Conservation (phyloP, 352 stramenopile species). For the Phytophthora constricta region DNA sequence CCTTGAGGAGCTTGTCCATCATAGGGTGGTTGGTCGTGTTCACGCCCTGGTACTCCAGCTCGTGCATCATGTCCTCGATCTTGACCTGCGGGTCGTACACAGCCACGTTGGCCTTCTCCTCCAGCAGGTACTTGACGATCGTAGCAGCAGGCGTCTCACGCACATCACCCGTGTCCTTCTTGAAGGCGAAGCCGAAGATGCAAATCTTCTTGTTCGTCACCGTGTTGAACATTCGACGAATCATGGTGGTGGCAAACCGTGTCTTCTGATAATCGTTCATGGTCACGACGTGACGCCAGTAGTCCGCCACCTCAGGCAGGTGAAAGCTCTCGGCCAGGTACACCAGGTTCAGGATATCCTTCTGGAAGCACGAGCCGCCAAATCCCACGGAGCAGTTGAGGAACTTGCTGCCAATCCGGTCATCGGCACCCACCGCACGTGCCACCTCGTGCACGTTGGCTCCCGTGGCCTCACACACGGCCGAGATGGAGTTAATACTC, state of each 20-base stretch:
- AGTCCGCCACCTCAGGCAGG: conserved; percentile 97
- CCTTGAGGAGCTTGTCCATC: conserved; percentile 83
- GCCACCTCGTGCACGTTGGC: conserved; percentile 99
- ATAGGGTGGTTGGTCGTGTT: conserved; percentile 90
- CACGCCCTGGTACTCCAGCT: conserved; percentile 90
- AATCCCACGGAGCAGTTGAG: conserved; percentile 99
- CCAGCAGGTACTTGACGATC: conserved; percentile 96
- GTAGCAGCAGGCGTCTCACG: conserved; percentile 98
- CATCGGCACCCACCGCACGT: conserved; percentile 96
- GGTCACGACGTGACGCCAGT: conserved; percentile 98
- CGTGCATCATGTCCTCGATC: conserved; percentile 92
- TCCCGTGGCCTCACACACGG: conserved; percentile 98
- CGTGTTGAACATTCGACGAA: conserved; percentile 99
- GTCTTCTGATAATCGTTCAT: conserved; percentile 99
- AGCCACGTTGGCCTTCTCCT: conserved; percentile 95
- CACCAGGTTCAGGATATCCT: conserved; percentile 99
- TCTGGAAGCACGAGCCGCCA: conserved; percentile 81
- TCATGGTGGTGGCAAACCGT: conserved; percentile 98
- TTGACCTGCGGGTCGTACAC: conserved; percentile 99
- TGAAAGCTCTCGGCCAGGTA: conserved; percentile 99
- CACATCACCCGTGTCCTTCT: conserved; percentile 99
- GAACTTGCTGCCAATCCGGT: conserved; percentile 98
- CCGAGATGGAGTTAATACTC: conserved; percentile 99
- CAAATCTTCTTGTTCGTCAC: conserved; percentile 99
- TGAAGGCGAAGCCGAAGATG: conserved; percentile 99